These are phyloP conservation scores for Beauveria pseudobassiana DNA, from an alignment of 2,329 filamentous ascomycete species.

Conservation along the genomic window DNA sequence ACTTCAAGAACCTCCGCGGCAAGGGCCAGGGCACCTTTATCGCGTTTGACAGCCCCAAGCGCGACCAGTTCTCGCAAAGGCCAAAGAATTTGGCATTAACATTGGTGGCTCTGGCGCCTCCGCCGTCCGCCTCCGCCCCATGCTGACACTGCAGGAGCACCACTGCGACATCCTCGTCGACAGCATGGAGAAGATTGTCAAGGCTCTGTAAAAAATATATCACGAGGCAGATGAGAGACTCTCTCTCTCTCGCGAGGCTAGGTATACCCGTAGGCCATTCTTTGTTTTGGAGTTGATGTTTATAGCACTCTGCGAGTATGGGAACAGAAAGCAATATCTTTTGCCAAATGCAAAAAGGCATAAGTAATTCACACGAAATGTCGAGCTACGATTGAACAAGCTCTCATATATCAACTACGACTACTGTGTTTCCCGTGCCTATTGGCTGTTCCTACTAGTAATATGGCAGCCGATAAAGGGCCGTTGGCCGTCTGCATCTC, in stretches of 20 bases:
- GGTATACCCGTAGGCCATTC: neutral
- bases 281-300: neutral
- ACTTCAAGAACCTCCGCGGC: constrained; percentile 78
- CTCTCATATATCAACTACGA: neutral
- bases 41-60: constrained; percentile 75
- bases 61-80: constrained; percentile 74
- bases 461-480: no score
- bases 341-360: neutral
- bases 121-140: constrained; percentile 75
- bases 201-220: constrained; percentile 23
- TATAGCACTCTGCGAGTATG: neutral
- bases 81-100: constrained; percentile 76
- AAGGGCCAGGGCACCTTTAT: constrained; percentile 89
- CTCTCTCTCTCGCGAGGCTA: neutral
- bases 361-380: neutral
- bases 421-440: neutral
- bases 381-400: neutral
- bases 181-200: constrained; percentile 66
- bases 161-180: constrained; percentile 83
- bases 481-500: no score
- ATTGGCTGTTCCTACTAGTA: no score
- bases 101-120: constrained; percentile 72
- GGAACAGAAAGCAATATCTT: neutral
- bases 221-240: neutral
- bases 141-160: constrained; percentile 87